Base-by-base conservation (phyloP, 1,284 basidiomycete genomes). In the Takashimella tepidaria region DNA sequence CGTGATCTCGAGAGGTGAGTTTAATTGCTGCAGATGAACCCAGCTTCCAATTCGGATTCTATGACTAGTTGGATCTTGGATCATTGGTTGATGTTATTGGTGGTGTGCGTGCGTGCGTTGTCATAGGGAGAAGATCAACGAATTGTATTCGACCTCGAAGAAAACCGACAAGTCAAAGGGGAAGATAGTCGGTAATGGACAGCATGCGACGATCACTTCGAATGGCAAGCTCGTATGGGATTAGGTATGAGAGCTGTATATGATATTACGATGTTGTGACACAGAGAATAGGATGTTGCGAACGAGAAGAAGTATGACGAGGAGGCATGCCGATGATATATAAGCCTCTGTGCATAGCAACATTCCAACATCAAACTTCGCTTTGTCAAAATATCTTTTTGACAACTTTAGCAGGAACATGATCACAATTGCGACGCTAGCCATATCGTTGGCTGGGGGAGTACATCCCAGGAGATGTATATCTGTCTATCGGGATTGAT, bases 191-290 rank as follows among this genome's bases (percentile, higher is more conserved):
- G 42, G 50, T 5, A 55, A 51, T 16, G 61, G 56, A 1, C 21
- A 49, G 44, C 31, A 46, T 12, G 70, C 72, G 6, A 57, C 61
- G 12, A 48, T 73, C 41, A 63, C 57, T 24, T 24, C 54, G 12
- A 68, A 65, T 27, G 72, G 72, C 8, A 65, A 71, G 57, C 62
- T 73, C 16, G 64, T 72, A 20, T 73, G 72, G 72, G 71, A 72
- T 23, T 73, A 53, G 41, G 23, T n/a, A 16, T 21, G 23, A 8
- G 42, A 10, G n/a, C 42, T 19, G 42, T 44, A 6, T 20, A 44
- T n/a, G n/a, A n/a, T n/a, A n/a, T n/a, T n/a, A 44, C 31, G 10
- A 8, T 16, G 31, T 37, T 8, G 31, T 37, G 31, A 8, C 10
- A 37, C 31, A 37, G 31, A 37, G 10, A 37, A 16, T 37, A 37